Evolutionary conservation across 2,329 filamentous ascomycete species (phyloP).

Genomic region (Capronia epimyces): DNA sequence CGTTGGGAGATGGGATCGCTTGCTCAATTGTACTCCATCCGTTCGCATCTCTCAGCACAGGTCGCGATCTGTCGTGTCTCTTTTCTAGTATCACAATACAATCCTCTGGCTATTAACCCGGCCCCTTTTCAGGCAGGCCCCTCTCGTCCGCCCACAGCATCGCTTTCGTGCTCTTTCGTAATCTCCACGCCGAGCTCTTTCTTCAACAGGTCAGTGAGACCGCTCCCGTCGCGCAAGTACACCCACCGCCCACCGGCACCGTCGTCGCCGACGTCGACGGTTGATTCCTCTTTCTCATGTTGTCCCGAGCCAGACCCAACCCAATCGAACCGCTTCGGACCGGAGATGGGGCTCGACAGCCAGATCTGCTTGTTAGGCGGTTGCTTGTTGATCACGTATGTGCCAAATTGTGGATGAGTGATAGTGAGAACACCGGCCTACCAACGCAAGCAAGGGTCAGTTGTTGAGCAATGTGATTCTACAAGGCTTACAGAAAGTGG

Average conservation of each 20-base stretch:
- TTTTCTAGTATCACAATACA: not conserved
- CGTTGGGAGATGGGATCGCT: too few relatives aligned
- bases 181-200: slow-evolving; percentile 70
- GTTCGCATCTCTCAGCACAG: not conserved
- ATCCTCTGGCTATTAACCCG: slow-evolving; percentile 1
- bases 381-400: slow-evolving; percentile 96
- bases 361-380: slow-evolving; percentile 96
- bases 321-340: slow-evolving; percentile 93
- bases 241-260: slow-evolving; percentile 66
- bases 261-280: slow-evolving; percentile 31
- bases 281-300: slow-evolving; percentile 72
- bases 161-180: slow-evolving; percentile 22
- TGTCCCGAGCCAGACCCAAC: slow-evolving; percentile 66
- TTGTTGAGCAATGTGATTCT: too few relatives aligned
- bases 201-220: slow-evolving; percentile 65
- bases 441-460: not conserved
- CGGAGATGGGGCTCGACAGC: slow-evolving; percentile 85
- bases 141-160: slow-evolving; percentile 12
- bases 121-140: slow-evolving; percentile 16
- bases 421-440: slow-evolving; percentile 84
- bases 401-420: slow-evolving; percentile 60
- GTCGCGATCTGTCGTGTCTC: not conserved
- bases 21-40: too few relatives aligned
- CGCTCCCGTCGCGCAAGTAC: slow-evolving; percentile 76
- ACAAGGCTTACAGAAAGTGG: too few relatives aligned